A percentile compares a stretch with the other conserved stretches of the same genome.
phyloP scores from a whole-genome alignment of 306 rosid species.

The Lithocarpus polystachyus region DNA sequence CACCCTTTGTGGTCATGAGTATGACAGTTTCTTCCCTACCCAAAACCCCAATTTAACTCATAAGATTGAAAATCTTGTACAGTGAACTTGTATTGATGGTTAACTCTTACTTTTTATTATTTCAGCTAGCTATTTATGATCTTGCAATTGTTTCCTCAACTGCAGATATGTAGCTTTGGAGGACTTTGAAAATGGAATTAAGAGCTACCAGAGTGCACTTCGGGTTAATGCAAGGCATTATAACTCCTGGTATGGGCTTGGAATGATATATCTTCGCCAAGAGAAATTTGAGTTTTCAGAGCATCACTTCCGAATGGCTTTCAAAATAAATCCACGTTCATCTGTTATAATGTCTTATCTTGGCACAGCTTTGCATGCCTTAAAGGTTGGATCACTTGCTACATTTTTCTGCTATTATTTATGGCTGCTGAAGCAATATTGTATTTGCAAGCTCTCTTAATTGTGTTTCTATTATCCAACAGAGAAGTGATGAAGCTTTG shows the following conservation, averaged over 20 bases:
- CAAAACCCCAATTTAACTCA: neutral
- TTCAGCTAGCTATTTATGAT: conserved; percentile 19
- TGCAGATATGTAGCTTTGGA: conserved; percentile 85
- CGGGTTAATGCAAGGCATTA: conserved; percentile 89
- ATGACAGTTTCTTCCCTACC: conserved; percentile 27
- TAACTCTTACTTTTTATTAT: neutral
- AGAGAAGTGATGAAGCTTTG: conserved; percentile 88
- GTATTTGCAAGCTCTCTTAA: conserved; percentile 17
- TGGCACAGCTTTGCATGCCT: conserved; percentile 80
- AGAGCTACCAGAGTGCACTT: conserved; percentile 92
- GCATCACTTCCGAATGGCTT: conserved; percentile 92
- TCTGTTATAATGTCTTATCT: conserved; percentile 94
- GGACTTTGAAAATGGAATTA: conserved; percentile 94
- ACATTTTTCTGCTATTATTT: conserved; percentile 16
- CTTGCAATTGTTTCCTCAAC: conserved; percentile 21
- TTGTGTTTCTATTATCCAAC: conserved; percentile 28
- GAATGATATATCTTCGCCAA: conserved; percentile 92
- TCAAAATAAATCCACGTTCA: conserved; percentile 77
- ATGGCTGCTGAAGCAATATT: conserved; percentile 18
- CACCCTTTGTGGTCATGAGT: conserved; percentile 99
- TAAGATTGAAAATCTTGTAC: neutral
- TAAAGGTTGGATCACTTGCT: conserved; percentile 59
- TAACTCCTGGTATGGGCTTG: conserved; percentile 98
- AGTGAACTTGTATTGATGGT: neutral
- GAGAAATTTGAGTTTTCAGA: conserved; percentile 90